Evolutionary conservation across 352 stramenopile species (phyloP).

Genomic region (Pythium apleroticum): DNA sequence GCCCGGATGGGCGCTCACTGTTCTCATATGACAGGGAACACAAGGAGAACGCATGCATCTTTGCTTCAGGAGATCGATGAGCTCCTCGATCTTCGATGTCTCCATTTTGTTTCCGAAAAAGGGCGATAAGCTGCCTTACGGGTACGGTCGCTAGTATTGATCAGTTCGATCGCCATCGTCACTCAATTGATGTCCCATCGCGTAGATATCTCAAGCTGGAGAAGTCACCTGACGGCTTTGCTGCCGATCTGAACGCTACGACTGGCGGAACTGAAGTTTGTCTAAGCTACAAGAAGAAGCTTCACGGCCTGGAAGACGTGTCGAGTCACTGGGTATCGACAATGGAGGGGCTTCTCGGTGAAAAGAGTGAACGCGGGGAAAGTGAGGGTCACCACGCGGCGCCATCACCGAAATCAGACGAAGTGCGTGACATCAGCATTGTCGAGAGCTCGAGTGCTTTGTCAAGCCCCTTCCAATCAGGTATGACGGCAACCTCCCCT

Average conservation of each 20-base stretch:
- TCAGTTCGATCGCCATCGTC: background rate
- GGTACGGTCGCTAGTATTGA: slow-evolving; percentile 29
- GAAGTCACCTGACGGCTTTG: slow-evolving; percentile 61
- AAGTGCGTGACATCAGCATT: slow-evolving; percentile 17
- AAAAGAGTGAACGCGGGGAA: background rate
- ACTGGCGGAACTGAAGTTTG: slow-evolving; percentile 75
- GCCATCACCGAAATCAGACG: slow-evolving; percentile 13
- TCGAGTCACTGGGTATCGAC: background rate
- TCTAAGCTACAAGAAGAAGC: slow-evolving; percentile 74
- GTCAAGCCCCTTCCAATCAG: background rate
- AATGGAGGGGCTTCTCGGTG: slow-evolving; percentile 3
- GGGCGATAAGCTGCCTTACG: slow-evolving; percentile 79
- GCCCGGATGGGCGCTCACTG: background rate
- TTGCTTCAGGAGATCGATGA: slow-evolving; percentile 70
- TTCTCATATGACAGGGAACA: slow-evolving; percentile 46
- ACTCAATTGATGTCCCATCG: background rate
- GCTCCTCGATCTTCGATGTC: slow-evolving; percentile 63
- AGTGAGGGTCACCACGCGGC: background rate
- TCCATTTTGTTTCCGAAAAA: slow-evolving; percentile 79
- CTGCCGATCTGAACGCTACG: slow-evolving; percentile 71
- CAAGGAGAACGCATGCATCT: slow-evolving; percentile 83
- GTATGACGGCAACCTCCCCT: background rate
- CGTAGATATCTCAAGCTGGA: slow-evolving; percentile 78
- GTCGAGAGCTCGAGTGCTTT: background rate
- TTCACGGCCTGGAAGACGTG: slow-evolving; percentile 7